Evolutionary conservation across 805 yeast species (phyloP).

Genomic region (Candida ortonii): DNA sequence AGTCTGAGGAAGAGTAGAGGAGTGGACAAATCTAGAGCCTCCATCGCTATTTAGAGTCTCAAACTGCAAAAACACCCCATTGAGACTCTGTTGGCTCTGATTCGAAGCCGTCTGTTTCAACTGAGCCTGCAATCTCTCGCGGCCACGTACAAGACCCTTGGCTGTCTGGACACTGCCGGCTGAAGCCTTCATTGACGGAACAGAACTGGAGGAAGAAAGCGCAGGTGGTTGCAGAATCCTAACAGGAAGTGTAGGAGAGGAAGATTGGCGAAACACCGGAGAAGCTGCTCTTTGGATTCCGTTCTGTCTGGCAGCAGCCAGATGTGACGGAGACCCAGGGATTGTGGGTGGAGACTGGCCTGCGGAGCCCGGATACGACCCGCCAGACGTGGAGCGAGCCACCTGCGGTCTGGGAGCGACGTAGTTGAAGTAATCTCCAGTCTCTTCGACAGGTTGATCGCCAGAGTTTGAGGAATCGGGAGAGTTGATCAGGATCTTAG

Average conservation of each 20-base stretch:
- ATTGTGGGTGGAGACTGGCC: constrained; percentile 6
- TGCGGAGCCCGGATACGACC: constrained; percentile 8
- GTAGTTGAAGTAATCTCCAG: constrained; percentile 29
- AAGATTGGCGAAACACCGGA: constrained; percentile 9
- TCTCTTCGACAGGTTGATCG: constrained; percentile 6
- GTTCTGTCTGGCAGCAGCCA: constrained; percentile 16
- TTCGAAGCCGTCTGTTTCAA: constrained; percentile 19
- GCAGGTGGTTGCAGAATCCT: no score
- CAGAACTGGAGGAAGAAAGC: constrained; percentile 4
- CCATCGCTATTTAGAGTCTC: constrained; percentile 4
- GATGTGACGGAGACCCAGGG: constrained; percentile 9
- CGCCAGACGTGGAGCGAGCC: constrained; percentile 12
- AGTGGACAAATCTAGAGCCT: constrained; percentile 2
- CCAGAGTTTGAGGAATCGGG: constrained; percentile 14
- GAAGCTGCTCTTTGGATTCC: constrained; percentile 11
- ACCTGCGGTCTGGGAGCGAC: constrained; percentile 28
- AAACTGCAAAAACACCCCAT: constrained; percentile 16
- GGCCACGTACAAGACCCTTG: constrained; percentile 21
- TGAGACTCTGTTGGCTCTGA: constrained; percentile 12
- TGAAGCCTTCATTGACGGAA: constrained; percentile 4
- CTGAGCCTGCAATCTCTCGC: constrained; percentile 24
- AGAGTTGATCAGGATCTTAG: constrained; percentile 16
- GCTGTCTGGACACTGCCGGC: constrained; percentile 7
- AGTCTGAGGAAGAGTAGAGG: constrained; percentile 19
- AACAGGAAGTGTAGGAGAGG: no score